A percentile compares a stretch with the other conserved stretches of the same genome.
phyloP scores from a whole-genome alignment of 768 basidiomycete genomes.

The Tulasnella sp. region DNA sequence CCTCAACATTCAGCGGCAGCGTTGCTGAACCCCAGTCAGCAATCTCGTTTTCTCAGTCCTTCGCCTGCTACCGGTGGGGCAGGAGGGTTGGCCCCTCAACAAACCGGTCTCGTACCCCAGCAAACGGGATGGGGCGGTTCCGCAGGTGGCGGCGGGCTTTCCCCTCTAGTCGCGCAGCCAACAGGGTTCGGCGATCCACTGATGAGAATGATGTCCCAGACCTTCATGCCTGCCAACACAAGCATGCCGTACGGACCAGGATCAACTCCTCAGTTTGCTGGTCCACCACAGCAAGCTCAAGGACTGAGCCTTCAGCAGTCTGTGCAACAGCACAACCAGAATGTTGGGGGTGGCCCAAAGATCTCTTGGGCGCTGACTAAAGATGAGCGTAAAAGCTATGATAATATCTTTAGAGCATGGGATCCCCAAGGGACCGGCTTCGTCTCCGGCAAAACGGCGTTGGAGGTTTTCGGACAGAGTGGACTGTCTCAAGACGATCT shows the following conservation, averaged over 20 bases:
- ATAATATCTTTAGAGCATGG: slow-evolving; percentile 97
- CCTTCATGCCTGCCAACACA: slow-evolving; percentile 68
- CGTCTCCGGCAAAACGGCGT: slow-evolving; percentile 73
- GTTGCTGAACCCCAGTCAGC: slow-evolving; percentile 31
- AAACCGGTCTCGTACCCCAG: slow-evolving; percentile 31
- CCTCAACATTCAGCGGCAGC: slow-evolving; percentile 13
- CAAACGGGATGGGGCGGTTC: slow-evolving; percentile 51
- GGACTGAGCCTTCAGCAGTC: slow-evolving; percentile 57
- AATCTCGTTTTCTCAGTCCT: slow-evolving; percentile 46
- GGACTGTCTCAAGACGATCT: slow-evolving; percentile 83
- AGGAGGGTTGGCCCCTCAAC: slow-evolving; percentile 29
- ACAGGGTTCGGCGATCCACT: slow-evolving; percentile 81
- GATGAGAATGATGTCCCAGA: slow-evolving; percentile 79
- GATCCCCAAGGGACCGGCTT: slow-evolving; percentile 73
- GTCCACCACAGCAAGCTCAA: slow-evolving; percentile 48
- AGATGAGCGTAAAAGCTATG: slow-evolving; percentile 92
- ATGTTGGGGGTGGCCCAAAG: slow-evolving; percentile 58
- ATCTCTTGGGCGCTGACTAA: slow-evolving; percentile 82
- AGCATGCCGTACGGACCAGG: slow-evolving; percentile 20
- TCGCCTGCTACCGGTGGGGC: slow-evolving; percentile 40
- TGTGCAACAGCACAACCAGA: slow-evolving; percentile 80
- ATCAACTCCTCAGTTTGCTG: slow-evolving; percentile 49
- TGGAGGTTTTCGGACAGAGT: slow-evolving; percentile 91
- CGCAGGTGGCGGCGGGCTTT: slow-evolving; percentile 25
- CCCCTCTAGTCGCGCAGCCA: slow-evolving; percentile 56